Evolutionary conservation across 208 protist genomes (phyloP).

Genomic region (Acanthamoeba triangularis): DNA sequence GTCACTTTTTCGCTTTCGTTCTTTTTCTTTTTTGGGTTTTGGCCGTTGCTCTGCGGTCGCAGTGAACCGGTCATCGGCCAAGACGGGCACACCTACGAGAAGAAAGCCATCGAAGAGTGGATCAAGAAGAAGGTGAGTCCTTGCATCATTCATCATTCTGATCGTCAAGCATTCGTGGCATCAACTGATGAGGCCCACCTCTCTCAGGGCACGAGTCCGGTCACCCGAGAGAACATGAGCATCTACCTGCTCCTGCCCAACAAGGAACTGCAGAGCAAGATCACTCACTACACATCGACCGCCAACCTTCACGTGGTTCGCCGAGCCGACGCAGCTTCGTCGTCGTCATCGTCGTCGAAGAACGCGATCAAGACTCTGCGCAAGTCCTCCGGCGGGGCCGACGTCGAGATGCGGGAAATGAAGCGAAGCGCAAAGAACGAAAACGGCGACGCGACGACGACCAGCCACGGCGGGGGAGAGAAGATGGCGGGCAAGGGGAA

Average conservation of each 20-base stretch:
- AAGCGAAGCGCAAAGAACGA: constrained; percentile 1
- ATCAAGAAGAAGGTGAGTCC: not conserved
- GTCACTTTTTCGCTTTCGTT: not conserved
- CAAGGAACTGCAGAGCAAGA: constrained; percentile 24
- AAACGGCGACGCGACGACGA: not conserved
- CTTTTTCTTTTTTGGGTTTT: not conserved
- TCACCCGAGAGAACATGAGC: constrained; percentile 39
- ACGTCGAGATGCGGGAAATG: not conserved
- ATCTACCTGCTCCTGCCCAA: constrained; percentile 18
- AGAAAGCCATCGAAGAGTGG: constrained; percentile 17
- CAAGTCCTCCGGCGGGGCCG: not conserved
- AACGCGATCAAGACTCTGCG: not conserved
- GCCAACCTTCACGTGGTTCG: not conserved
- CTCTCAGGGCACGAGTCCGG: constrained; percentile 3
- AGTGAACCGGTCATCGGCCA: not conserved
- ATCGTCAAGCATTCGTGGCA: not conserved
- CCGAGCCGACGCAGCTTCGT: not conserved
- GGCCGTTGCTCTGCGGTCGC: no score
- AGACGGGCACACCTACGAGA: constrained; percentile 24
- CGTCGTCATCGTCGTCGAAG: not conserved
- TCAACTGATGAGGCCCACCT: not conserved
- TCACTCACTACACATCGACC: not conserved
- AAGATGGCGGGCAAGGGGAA: not conserved
- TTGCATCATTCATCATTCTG: no score
- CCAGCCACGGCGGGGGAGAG: not conserved